phyloP scores from a whole-genome alignment of 2,329 filamentous ascomycete species.

The Penicillium sp. region DNA sequence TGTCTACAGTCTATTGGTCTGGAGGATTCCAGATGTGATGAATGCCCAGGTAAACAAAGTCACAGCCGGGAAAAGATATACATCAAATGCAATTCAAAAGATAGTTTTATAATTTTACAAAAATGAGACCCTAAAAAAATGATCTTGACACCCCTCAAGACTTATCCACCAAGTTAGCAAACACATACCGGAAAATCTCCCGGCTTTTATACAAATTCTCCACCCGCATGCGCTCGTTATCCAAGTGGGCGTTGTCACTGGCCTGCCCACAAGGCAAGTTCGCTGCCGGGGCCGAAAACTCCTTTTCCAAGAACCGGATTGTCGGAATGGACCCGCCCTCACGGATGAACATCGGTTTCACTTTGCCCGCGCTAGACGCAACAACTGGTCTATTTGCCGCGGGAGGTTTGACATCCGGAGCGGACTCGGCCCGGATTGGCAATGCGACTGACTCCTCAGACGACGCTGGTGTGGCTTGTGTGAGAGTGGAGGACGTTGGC shows the following conservation, averaged over 20 bases:
- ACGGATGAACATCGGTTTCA: slow-evolving; percentile 78
- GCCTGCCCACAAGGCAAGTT: slow-evolving; percentile 94
- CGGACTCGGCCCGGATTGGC: slow-evolving; percentile 14
- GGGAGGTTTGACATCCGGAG: not conserved
- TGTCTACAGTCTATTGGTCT: not conserved
- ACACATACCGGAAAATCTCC: slow-evolving; percentile 87
- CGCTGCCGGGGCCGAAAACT: slow-evolving; percentile 85
- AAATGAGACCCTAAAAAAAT: not conserved
- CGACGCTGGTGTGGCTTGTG: slow-evolving; percentile 24
- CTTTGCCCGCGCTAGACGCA: not conserved
- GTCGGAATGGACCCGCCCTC: slow-evolving; percentile 95
- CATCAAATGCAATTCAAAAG: not conserved
- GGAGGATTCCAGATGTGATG: not conserved
- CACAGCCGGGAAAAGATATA: not conserved
- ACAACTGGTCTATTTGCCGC: not conserved
- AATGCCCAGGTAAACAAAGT: not conserved
- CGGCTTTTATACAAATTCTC: slow-evolving; percentile 86
- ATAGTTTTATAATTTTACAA: slow-evolving; percentile 2
- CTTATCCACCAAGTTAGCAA: slow-evolving; percentile 60
- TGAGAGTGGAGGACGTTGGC: slow-evolving; percentile 44
- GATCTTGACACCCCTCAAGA: slow-evolving; percentile 6
- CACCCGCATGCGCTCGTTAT: slow-evolving; percentile 89
- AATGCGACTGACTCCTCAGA: slow-evolving; percentile 12
- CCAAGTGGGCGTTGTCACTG: slow-evolving; percentile 88
- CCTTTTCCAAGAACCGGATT: slow-evolving; percentile 91